A percentile compares a stretch with the other conserved stretches of the same genome.
Conservation (phyloP, 225 moss, liverwort and hornwort genomes). For the Asterella californica region DNA sequence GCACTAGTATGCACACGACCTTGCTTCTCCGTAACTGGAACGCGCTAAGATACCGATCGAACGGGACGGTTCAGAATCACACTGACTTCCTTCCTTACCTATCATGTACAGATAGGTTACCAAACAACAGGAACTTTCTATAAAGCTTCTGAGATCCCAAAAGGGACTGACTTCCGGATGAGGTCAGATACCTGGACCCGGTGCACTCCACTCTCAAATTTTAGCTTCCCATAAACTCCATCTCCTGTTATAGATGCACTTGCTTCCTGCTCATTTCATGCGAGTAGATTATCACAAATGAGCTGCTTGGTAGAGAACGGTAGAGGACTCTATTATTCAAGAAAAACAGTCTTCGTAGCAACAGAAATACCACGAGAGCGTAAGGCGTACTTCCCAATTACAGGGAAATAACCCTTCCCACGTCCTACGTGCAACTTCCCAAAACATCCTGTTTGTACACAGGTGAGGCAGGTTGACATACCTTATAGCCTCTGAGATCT, state of each 20-base stretch:
- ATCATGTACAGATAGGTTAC: not conserved
- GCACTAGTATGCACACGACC: slow-evolving; percentile 97
- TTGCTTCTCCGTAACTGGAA: slow-evolving; percentile 92
- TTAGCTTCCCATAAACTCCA: slow-evolving; percentile 85
- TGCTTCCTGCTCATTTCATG: slow-evolving; percentile 64
- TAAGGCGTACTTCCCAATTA: no score
- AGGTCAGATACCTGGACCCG: slow-evolving; percentile 72
- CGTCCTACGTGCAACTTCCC: not conserved
- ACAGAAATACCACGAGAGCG: no score
- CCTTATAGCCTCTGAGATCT: slow-evolving; percentile 91
- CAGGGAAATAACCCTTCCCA: no score
- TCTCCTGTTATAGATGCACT: slow-evolving; percentile 92
- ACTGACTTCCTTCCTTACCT: not conserved
- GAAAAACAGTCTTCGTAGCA: not conserved
- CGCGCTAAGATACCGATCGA: slow-evolving; percentile 50
- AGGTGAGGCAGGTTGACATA: slow-evolving; percentile 7
- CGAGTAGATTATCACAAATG: not conserved
- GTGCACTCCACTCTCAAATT: slow-evolving; percentile 98
- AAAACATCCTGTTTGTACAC: not conserved
- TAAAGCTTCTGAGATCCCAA: not conserved
- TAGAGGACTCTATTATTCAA: not conserved
- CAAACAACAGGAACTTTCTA: not conserved
- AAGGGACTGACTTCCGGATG: not conserved
- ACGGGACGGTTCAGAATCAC: not conserved
- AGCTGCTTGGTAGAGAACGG: not conserved